Base-by-base conservation (phyloP, 768 basidiomycete genomes). In the Cystobasidiopsis lactophilus region DNA sequence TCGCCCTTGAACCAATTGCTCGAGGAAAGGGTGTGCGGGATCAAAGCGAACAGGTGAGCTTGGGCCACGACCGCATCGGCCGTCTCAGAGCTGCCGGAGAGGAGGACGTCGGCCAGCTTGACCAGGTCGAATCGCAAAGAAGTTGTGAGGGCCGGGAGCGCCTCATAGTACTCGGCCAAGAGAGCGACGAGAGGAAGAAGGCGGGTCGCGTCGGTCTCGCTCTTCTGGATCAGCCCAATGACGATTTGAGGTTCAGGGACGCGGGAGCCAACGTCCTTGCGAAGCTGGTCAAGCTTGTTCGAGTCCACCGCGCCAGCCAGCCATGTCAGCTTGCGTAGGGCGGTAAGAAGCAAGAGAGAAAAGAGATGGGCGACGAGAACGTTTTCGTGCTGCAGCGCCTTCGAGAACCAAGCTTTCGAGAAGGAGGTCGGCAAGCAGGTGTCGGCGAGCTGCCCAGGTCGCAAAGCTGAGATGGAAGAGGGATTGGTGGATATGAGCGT, bases 281-380 rank as follows among this genome's bases (percentile, higher is more conserved):
- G 9, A 29, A 30, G 16, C 26, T 29, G 18, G 23, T 31, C 29
- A 24, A 24, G 4, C 23, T 27, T 47, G 11, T 74, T 72, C 59
- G 79, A 78, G 55, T 77, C 78, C 3, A 89, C 64, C 10, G 73
- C 71, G 1, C 37, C 48, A 56, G 72, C 75, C 18, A 80, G 68
- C 24, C 66, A 64, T n/a, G 59, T 61, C 54, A 85, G 78, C 65
- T 95, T 95, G 27, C 70, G 65, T 2, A 95, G 67, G 58, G 77
- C 83, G 57, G 82, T 79, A 1, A 75, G 74, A 3, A 96, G 70
- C 0, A 78, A 77, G 3, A 86, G 68, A 0, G 85, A 84, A 0
- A 81, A 80, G 58, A 80, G 80, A 59, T 89, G 85, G 59, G 83
- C 84, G 0, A 95, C 85, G 2, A 95, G 73, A 0, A 73, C 72